Percentiles rank a stretch among this genome's conserved stretches.
Evolutionary conservation across 192 early-diverging fungal species (phyloP).

Genomic region (Backusella australiensis): DNA sequence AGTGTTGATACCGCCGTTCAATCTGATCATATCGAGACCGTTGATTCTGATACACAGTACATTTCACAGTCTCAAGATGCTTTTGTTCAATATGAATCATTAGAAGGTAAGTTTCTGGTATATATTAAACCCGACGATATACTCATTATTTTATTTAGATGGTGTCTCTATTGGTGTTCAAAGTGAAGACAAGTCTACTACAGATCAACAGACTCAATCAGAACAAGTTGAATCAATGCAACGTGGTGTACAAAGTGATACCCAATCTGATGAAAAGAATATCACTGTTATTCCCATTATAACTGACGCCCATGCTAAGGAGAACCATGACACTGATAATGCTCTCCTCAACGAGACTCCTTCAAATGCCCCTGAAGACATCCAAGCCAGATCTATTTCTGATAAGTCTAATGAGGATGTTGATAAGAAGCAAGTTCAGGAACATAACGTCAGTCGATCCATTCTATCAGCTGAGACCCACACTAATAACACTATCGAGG

Average conservation of each 20-base stretch:
- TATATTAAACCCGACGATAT: background rate
- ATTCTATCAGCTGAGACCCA: background rate
- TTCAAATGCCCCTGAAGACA: background rate
- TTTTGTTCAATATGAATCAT: background rate
- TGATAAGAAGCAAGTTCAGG: background rate
- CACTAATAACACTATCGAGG: background rate
- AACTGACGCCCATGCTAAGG: too few species aligned
- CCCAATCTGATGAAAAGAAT: background rate
- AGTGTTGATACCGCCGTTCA: background rate
- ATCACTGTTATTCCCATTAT: too few species aligned
- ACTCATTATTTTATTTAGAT: background rate
- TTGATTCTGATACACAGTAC: background rate
- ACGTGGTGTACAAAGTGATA: conserved; percentile 2
- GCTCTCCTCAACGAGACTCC: background rate
- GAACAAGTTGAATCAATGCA: background rate
- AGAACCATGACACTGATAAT: background rate
- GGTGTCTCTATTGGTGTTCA: background rate
- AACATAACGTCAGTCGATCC: background rate
- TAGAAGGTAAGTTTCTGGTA: background rate
- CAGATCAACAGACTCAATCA: background rate
- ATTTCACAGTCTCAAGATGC: background rate
- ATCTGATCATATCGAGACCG: background rate
- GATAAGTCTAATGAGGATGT: background rate
- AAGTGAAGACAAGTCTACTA: background rate
- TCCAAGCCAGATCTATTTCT: background rate